These are phyloP conservation scores for Phytophthora multivora DNA, from an alignment of 352 stramenopile genomes.

Conservation along the genomic window DNA sequence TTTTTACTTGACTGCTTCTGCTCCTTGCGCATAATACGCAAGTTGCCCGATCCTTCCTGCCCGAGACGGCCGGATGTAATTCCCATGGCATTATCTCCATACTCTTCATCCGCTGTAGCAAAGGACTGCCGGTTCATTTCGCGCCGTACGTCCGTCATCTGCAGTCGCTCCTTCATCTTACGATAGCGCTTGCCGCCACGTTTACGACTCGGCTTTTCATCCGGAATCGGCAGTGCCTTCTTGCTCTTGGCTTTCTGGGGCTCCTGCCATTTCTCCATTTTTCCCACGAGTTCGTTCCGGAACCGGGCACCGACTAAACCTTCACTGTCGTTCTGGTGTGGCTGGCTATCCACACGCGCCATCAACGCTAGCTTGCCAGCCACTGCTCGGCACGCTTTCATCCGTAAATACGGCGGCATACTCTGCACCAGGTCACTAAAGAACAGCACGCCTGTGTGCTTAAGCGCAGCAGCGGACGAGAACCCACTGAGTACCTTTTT, in stretches of 20 bases:
- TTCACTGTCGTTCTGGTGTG: conserved; percentile 70
- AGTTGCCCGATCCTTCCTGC: conserved; percentile 85
- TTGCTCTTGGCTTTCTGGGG: conserved; percentile 96
- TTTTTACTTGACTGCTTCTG: conserved; percentile 93
- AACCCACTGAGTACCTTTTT: conserved; percentile 93
- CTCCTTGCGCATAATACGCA: conserved; percentile 91
- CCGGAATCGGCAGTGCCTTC: conserved; percentile 96
- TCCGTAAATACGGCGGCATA: conserved; percentile 91
- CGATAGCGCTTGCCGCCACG: conserved; percentile 93
- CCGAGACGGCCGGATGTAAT: conserved; percentile 93
- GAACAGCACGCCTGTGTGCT: conserved; percentile 94
- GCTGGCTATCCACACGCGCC: conserved; percentile 92
- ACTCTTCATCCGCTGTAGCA: conserved; percentile 93
- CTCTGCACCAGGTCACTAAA: conserved; percentile 93
- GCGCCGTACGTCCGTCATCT: conserved; percentile 98
- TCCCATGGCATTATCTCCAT: conserved; percentile 99
- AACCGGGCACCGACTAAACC: conserved; percentile 85
- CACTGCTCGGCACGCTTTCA: conserved; percentile 94
- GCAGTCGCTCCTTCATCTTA: conserved; percentile 97
- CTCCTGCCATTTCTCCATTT: conserved; percentile 98
- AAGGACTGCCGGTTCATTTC: conserved; percentile 97
- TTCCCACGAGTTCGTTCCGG: conserved; percentile 89
- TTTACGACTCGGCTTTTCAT: conserved; percentile 96
- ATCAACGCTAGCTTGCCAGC: conserved; percentile 92
- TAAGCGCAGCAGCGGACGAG: conserved; percentile 78